These are phyloP conservation scores for Hymenoscyphus albidus DNA, from an alignment of 2,329 filamentous ascomycete genomes.

Conservation along the genomic window DNA sequence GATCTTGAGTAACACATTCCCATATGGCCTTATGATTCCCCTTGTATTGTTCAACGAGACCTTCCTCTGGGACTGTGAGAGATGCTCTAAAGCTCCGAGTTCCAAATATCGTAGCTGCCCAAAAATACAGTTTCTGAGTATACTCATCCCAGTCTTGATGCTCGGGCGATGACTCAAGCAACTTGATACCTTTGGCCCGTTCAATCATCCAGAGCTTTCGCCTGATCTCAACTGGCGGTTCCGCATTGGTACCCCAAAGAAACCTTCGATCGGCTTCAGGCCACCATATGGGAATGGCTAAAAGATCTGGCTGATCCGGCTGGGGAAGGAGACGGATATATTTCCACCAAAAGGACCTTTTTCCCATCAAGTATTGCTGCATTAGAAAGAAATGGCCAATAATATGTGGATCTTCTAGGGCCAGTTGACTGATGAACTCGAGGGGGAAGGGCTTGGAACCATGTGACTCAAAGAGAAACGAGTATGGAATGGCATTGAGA, in stretches of 20 bases:
- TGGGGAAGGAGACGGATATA: conserved; percentile 65
- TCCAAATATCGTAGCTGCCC: conserved; percentile 62
- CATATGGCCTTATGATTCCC: conserved; percentile 4
- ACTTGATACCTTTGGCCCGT: conserved; percentile 23
- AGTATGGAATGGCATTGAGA: conserved; percentile 47
- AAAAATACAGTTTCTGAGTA: conserved; percentile 50
- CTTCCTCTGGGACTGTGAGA: conserved; percentile 42
- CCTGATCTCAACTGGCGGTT: conserved; percentile 26
- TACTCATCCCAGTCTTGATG: conserved; percentile 20
- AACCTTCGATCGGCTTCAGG: conserved; percentile 54
- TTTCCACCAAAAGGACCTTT: conserved; percentile 61
- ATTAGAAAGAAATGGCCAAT: conserved; percentile 65
- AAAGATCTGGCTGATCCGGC: conserved; percentile 46
- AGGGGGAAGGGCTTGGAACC: conserved; percentile 41
- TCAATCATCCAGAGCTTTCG: conserved; percentile 28
- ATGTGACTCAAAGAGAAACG: conserved; percentile 28
- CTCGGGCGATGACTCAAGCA: conserved; percentile 13
- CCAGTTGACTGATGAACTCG: conserved; percentile 46
- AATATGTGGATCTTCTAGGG: conserved; percentile 48
- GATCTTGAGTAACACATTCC: conserved; percentile 25
- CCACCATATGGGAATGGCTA: conserved; percentile 63
- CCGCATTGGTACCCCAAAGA: conserved; percentile 38
- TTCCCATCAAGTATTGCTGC: conserved; percentile 58
- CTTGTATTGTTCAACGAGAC: conserved; percentile 15
- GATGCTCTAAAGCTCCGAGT: conserved; percentile 62